A percentile compares a stretch with the other conserved stretches of the same genome.
These are phyloP conservation scores for Iris macrosiphon DNA, from an alignment of 106 monocot species.

Conservation along the genomic window DNA sequence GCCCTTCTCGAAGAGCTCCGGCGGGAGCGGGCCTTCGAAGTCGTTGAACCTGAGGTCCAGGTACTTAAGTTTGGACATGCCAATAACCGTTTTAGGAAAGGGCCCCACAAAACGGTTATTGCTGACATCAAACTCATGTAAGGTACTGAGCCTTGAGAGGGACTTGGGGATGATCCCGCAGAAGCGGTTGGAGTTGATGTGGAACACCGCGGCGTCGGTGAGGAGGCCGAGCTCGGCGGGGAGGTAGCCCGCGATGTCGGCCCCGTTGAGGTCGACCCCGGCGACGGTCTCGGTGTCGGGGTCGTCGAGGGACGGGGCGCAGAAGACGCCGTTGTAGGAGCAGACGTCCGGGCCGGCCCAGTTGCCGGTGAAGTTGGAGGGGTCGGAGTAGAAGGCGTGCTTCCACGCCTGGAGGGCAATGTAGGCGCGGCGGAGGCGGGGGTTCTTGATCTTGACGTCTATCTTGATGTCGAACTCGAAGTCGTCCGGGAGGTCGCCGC, in stretches of 20 bases:
- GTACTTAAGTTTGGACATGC: constrained; percentile 7
- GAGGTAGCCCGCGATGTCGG: constrained; percentile 48
- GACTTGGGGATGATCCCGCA: constrained; percentile 45
- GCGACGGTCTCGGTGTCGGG: constrained; percentile 21
- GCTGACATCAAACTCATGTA: constrained; percentile 13
- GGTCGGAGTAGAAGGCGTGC: constrained; percentile 44
- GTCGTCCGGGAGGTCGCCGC: constrained; percentile 33
- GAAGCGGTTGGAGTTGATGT: constrained; percentile 55
- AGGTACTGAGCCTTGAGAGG: not conserved
- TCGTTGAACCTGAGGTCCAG: constrained; percentile 19
- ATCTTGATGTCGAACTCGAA: constrained; percentile 35
- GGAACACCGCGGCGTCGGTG: constrained; percentile 36
- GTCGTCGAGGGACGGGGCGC: constrained; percentile 23
- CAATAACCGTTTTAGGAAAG: constrained; percentile 5
- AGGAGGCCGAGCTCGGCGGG: constrained; percentile 43
- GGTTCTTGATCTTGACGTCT: constrained; percentile 22
- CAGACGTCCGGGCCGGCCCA: constrained; percentile 53
- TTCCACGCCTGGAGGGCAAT: constrained; percentile 55
- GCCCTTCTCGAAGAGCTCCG: constrained; percentile 7
- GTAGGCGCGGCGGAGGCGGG: constrained; percentile 28
- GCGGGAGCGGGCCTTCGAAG: constrained; percentile 10
- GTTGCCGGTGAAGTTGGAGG: constrained; percentile 36
- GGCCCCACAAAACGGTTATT: constrained; percentile 15
- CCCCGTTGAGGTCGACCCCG: constrained; percentile 41
- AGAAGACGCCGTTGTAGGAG: constrained; percentile 42